These are phyloP conservation scores for Fusarium acutatum DNA, from an alignment of 2,329 filamentous ascomycete species.

Conservation along the genomic window DNA sequence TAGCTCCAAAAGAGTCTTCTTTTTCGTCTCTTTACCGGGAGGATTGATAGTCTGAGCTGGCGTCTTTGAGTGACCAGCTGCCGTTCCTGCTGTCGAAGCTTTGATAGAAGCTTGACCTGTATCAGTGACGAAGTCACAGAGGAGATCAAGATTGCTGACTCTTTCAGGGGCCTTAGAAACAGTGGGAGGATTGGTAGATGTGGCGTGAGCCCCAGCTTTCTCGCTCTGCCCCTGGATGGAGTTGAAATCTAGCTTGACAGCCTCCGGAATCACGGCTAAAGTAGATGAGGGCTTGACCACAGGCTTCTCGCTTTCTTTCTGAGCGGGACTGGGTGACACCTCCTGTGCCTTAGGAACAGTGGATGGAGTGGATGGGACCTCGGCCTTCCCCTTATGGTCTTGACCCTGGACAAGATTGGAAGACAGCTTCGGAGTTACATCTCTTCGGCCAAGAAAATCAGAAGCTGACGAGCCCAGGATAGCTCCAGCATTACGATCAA, in stretches of 20 bases:
- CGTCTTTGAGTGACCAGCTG: neutral
- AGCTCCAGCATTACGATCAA: conserved; percentile 10
- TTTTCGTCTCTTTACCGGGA: neutral
- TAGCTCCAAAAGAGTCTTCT: neutral
- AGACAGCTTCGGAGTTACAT: neutral
- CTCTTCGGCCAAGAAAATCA: conserved; percentile 37
- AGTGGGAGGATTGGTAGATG: neutral
- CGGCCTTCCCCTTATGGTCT: neutral
- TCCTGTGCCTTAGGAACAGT: neutral
- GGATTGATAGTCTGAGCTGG: neutral
- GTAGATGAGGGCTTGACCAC: neutral
- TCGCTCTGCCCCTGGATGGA: neutral
- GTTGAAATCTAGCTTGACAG: neutral
- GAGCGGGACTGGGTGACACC: neutral
- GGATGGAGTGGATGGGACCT: neutral
- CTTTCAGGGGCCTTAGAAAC: neutral
- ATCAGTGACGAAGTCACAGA: neutral
- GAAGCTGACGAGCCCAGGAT: conserved; percentile 32
- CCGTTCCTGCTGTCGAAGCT: neutral
- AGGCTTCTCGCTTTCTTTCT: neutral
- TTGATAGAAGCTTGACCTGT: neutral
- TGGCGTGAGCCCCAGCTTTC: neutral
- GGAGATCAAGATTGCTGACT: neutral
- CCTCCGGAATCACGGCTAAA: neutral
- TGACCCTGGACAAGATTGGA: neutral